Percentiles rank a stretch among this genome's conserved stretches.
Conservation (phyloP, 495 filamentous ascomycete genomes). For the Evansstolkia leycettana region DNA sequence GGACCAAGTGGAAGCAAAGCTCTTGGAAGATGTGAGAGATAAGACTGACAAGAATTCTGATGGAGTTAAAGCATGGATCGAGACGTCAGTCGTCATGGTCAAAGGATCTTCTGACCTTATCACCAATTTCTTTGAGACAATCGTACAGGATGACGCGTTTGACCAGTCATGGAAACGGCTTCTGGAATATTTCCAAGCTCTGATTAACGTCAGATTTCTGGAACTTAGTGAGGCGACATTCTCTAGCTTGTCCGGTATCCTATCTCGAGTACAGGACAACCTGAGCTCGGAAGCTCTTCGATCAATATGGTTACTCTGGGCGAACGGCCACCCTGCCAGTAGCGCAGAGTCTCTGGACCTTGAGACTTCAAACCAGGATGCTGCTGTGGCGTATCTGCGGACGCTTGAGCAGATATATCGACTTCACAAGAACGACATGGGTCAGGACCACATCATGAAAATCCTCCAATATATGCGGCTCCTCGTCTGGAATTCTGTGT, state of each 20-base stretch:
- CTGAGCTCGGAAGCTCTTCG: constrained; percentile 47
- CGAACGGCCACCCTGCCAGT: constrained; percentile 42
- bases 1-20: constrained; percentile 25
- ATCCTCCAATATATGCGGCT: constrained; percentile 40
- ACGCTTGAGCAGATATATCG: constrained; percentile 69
- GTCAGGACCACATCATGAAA: constrained; percentile 41
- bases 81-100: constrained; percentile 63
- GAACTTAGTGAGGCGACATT: constrained; percentile 65
- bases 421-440: constrained; percentile 55
- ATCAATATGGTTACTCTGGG: constrained; percentile 64
- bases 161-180: constrained; percentile 56
- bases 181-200: constrained; percentile 45
- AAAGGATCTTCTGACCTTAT: constrained; percentile 57
- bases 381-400: constrained; percentile 65
- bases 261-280: constrained; percentile 40
- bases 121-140: constrained; percentile 50
- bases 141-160: constrained; percentile 45
- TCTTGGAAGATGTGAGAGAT: constrained; percentile 11
- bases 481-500: constrained; percentile 59
- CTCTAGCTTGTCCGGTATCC: constrained; percentile 50
- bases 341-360: constrained; percentile 33
- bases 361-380: constrained; percentile 54
- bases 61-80: constrained; percentile 51
- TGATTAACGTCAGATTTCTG: constrained; percentile 47
- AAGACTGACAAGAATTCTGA: constrained; percentile 10